Evolutionary conservation across 176 grass and related monocot genomes (phyloP), one percentile per base, ranked within the genome.

Genomic region (Aegilops bicornis): DNA sequence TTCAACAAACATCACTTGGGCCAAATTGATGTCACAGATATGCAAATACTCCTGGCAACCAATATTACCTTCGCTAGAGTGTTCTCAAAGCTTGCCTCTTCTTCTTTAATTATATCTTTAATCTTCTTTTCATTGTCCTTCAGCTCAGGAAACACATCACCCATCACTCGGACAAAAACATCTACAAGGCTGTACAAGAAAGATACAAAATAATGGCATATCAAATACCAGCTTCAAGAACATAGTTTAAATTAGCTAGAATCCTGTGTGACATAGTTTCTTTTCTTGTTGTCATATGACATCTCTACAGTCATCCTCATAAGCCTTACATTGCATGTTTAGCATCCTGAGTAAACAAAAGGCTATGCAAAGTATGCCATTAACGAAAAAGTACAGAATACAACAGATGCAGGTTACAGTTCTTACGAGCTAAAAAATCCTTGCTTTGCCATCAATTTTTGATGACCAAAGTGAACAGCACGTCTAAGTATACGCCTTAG

Each of bases 71-170:
- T 98, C 76, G 85, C 86, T 70, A 98, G 86, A 71, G 96, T 98
- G 40, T 89, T 98, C 88, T 94, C 96, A 45, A 98, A 98, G 75
- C 96, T 98, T 87, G 83, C 90, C 90, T 98, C 96, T 80, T 98
- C 96, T 36, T 92, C 90, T 89, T 86, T 88, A 86, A 98, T 92
- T 73, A 98, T 98, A 70, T 87, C 84, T 82, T 95, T 85, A 77
- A 98, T 98, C 69, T 89, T 98, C 37, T 74, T 83, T 87, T 94
- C 85, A 50, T 94, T 84, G 35, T 92, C 77, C 77, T 83, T 90
- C 24, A 98, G 88, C 90, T 98, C 96, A 62, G 91, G 93, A 81
- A 98, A 98, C 59, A 92, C 91, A 84, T 94, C 90, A 77, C 91
- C 86, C 93, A 95, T 94, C 65, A 98, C 15, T 91, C 81, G 84